phyloP scores from a whole-genome alignment of 1,284 basidiomycete species.

The Boletus sp. region DNA sequence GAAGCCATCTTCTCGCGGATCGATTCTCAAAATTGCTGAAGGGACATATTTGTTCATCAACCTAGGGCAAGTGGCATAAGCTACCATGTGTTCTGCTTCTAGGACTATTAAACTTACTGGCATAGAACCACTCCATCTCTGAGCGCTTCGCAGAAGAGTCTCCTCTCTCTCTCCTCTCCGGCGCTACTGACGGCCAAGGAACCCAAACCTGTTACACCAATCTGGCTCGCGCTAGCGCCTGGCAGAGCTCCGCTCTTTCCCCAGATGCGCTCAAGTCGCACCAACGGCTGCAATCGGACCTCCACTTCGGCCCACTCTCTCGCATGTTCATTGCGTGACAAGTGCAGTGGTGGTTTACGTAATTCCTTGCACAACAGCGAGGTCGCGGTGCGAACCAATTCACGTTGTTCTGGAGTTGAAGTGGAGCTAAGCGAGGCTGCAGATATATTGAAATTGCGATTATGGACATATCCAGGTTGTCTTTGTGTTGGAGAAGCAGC shows the following conservation, averaged over 20 bases:
- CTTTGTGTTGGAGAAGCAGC: slow-evolving; percentile 40
- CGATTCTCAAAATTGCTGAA: slow-evolving; percentile 57
- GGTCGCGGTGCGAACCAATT: slow-evolving; percentile 57
- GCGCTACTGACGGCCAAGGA: slow-evolving; percentile 42
- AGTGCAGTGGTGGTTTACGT: slow-evolving; percentile 51
- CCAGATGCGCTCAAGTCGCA: slow-evolving; percentile 71
- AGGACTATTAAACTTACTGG: slow-evolving; percentile 54
- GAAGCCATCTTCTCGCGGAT: slow-evolving; percentile 64
- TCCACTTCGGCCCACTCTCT: slow-evolving; percentile 74
- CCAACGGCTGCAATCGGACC: slow-evolving; percentile 54
- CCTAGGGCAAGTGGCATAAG: slow-evolving; percentile 35
- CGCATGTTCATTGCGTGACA: slow-evolving; percentile 44
- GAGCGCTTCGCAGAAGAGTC: slow-evolving; percentile 68
- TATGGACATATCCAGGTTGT: slow-evolving; percentile 45
- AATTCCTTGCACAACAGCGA: slow-evolving; percentile 62
- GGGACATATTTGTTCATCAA: slow-evolving; percentile 71
- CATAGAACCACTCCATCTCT: slow-evolving; percentile 83
- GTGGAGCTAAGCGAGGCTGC: slow-evolving; percentile 45
- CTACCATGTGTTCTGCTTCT: neutral
- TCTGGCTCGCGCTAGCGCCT: slow-evolving; percentile 43
- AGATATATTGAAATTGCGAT: slow-evolving; percentile 52
- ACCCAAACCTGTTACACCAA: slow-evolving; percentile 33
- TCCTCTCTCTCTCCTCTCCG: slow-evolving; percentile 71
- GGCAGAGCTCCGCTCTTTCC: slow-evolving; percentile 43
- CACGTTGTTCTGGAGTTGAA: slow-evolving; percentile 54